Base-by-base conservation (phyloP, 1,284 basidiomycete species). In the Ceratobasidium sp. region DNA sequence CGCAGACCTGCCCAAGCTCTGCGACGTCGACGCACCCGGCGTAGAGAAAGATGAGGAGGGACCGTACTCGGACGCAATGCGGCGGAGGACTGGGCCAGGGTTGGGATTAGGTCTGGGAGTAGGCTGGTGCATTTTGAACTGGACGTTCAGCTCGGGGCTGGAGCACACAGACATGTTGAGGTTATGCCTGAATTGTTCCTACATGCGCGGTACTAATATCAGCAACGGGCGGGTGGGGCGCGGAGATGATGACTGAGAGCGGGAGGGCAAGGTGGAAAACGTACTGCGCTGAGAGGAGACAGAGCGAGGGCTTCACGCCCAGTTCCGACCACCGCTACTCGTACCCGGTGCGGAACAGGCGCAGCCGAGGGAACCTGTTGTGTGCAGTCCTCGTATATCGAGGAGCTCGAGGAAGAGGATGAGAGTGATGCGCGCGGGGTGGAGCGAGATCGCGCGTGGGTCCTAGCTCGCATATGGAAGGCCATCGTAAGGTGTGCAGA, bases 71-170 rank as follows among this genome's bases (percentile, higher is more conserved):
- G 46, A 50, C 32, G 63, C 63, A n/a, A 66, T 66, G 1, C 63
- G 63, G 6, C 63, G 46, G 30, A 66, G 35, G 58, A 66, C 63
- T 9, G 63, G 63, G 14, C 49, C 63, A 2, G 63, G 63, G 30
- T 66, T 66, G 23, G 63, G 46, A 30, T 66, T 54, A 1, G 49
- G 47, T 21, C 16, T 21, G 5, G 38, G 63, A 2, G 54, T 38
- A 7, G 54, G 54, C n/a, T n/a, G n/a, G n/a, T n/a, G n/a, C n/a
- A n/a, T 21, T 21, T 13, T 9, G 54, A 26, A 28, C 54, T 8
- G 7, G n/a, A 66, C 41, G 9, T 47, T 50, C 4, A 66, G 18
- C 32, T 66, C 63, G 28, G 63, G 63, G 49, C 63, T 66, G 21
- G 63, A 66, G 49, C 63, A 66, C 7, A 66, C 47, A 9, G 63